Conservation (phyloP, 148 eudicot species). For the Heliosperma pusillum region DNA sequence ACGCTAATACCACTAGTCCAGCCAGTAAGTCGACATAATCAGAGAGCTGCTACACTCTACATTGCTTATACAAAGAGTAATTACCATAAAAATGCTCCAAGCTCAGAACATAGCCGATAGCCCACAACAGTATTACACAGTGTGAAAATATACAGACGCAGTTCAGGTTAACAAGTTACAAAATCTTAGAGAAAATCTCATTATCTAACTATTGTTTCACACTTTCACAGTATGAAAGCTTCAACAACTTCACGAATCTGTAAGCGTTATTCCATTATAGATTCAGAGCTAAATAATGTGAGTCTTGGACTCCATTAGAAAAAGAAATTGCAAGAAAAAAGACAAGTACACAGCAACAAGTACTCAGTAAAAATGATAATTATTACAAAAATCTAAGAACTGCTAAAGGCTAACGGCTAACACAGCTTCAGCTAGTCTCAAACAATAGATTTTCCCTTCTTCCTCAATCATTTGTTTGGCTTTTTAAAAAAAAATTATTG, state of each 20-base stretch:
- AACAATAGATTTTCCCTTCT: not conserved
- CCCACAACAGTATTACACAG: not conserved
- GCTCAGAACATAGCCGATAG: not conserved
- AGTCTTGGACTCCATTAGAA: not conserved
- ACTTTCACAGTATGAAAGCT: no score
- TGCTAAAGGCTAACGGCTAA: no score
- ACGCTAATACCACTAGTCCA: not conserved
- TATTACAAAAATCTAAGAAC: no score
- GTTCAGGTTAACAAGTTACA: not conserved
- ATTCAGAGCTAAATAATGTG: not conserved
- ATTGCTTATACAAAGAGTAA: not conserved
- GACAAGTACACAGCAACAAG: no score
- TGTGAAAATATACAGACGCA: not conserved
- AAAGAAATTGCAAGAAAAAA: no score
- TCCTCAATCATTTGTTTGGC: no score
- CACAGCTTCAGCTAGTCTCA: no score
- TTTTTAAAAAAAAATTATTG: no score
- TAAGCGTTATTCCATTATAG: no score
- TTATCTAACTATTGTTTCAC: no score
- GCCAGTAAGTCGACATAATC: not conserved
- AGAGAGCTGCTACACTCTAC: not conserved
- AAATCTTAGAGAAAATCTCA: not conserved
- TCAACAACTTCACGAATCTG: no score
- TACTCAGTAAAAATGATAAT: no score
- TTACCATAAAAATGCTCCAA: not conserved